These are phyloP conservation scores for Micractinium conductrix DNA, from an alignment of 139 green algal species.

Conservation along the genomic window DNA sequence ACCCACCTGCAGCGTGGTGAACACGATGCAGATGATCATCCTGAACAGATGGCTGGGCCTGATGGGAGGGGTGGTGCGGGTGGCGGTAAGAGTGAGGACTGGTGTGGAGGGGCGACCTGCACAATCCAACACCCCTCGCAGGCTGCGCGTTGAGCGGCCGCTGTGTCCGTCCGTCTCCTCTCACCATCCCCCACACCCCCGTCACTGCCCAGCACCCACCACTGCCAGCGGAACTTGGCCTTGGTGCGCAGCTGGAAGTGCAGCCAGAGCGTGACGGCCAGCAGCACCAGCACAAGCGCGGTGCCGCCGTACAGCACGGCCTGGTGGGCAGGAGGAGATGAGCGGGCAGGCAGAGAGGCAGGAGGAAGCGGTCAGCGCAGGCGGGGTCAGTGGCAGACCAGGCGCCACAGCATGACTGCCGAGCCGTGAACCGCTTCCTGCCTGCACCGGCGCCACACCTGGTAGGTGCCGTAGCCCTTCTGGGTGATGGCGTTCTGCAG, in stretches of 20 bases:
- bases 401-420: too few species aligned
- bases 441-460: too few species aligned
- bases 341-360: too few species aligned
- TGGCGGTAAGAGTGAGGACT: not conserved
- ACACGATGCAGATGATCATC: not conserved
- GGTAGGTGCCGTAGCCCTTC: not conserved
- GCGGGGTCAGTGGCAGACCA: not conserved
- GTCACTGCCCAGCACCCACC: not conserved
- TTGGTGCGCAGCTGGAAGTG: not conserved
- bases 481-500: constrained; percentile 3
- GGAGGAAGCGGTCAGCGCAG: not conserved
- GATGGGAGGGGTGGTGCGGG: not conserved
- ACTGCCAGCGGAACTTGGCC: constrained; percentile 13
- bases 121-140: too few species aligned
- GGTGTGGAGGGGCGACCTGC: too few species aligned
- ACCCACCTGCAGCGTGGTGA: not conserved
- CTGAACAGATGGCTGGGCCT: not conserved
- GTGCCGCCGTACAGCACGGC: constrained; percentile 3
- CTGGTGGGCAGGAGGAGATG: too few species aligned
- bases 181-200: not conserved
- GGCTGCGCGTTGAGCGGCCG: too few species aligned
- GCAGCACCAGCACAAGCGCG: not conserved
- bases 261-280: constrained; percentile 13
- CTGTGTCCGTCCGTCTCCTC: too few species aligned
- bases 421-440: too few species aligned